A percentile compares a stretch with the other conserved stretches of the same genome.
These are phyloP conservation scores for Microdochium nivale DNA, from an alignment of 2,329 filamentous ascomycete species.

Conservation along the genomic window DNA sequence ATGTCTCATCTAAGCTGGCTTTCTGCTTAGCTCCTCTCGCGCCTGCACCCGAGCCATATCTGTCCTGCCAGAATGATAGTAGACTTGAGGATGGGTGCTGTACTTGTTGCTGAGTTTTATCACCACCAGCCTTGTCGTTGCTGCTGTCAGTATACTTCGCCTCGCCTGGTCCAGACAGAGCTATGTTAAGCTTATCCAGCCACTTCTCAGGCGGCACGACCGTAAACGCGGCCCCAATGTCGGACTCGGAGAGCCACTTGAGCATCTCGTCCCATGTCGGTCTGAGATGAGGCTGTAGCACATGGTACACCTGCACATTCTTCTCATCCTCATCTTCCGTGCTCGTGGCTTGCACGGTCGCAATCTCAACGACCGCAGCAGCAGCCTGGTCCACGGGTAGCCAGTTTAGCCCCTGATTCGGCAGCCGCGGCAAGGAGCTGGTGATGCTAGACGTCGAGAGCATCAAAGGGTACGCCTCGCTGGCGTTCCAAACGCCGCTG, in stretches of 20 bases:
- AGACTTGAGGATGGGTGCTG: neutral
- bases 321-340: slow-evolving; percentile 12
- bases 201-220: neutral
- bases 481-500: slow-evolving; percentile 35
- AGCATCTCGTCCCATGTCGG: slow-evolving; percentile 37
- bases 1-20: neutral
- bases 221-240: neutral
- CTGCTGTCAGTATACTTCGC: neutral
- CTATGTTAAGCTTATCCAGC: neutral
- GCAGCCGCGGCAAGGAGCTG: slow-evolving; percentile 28
- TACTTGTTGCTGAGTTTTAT: neutral
- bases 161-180: neutral
- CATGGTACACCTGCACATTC: slow-evolving; percentile 30
- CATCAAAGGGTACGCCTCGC: slow-evolving; percentile 40
- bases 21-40: neutral
- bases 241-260: slow-evolving; percentile 15
- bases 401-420: slow-evolving; percentile 30
- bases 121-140: neutral
- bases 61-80: neutral
- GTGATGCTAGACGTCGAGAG: slow-evolving; percentile 28
- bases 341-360: slow-evolving; percentile 12
- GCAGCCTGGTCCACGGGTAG: slow-evolving; percentile 36
- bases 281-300: slow-evolving; percentile 33
- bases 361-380: slow-evolving; percentile 29
- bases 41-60: neutral